Base-by-base conservation (phyloP, 768 basidiomycete species). In the Suillus subalutaceus region DNA sequence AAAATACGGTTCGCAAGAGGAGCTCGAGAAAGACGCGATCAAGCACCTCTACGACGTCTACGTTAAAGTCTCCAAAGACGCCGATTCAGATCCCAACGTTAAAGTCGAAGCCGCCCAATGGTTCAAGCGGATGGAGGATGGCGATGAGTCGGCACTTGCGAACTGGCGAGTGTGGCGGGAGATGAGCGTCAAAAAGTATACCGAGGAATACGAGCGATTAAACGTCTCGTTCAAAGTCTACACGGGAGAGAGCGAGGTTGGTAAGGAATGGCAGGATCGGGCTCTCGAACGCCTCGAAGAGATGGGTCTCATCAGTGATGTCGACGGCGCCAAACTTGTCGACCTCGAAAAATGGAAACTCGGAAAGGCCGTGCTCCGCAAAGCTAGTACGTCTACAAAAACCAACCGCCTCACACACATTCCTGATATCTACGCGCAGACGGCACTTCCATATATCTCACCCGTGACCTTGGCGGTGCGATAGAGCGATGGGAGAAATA, bases 81-180 rank as follows among this genome's bases (percentile, higher is more conserved):
- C 91, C 3, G 90, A 91, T 16, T 70, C 79, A 1, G 89, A 93
- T 71, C 88, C 90, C 0, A 75, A 81, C 32, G 91, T 93, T 75
- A 94, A 91, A 78, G 83, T 78, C 7, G 86, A 89, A 60, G 94
- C 94, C 0, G 92, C 92, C 0, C 81, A 84, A 58, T 95, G 93
- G 85, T 99, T 99, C 84, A 94, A 90, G 77, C 90, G 89, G 13
- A 97, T 97, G 94, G 94, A 96, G 75, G 92, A 95, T 68, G 94
- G 94, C 32, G 94, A 98, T 71, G 90, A 94, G 69, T 82, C 81
- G 13, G 91, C 94, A 2, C 85, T 99, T 43, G 83, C 81, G 64
- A 91, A 96, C 77, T 99, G 97, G 97, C 86, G 90, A 20, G 85
- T 90, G 66, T 99, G 96, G 94, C 91, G 97, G 32, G 89, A 93